Base-by-base conservation (phyloP, 768 basidiomycete species). In the Kwoniella dendrophila region DNA sequence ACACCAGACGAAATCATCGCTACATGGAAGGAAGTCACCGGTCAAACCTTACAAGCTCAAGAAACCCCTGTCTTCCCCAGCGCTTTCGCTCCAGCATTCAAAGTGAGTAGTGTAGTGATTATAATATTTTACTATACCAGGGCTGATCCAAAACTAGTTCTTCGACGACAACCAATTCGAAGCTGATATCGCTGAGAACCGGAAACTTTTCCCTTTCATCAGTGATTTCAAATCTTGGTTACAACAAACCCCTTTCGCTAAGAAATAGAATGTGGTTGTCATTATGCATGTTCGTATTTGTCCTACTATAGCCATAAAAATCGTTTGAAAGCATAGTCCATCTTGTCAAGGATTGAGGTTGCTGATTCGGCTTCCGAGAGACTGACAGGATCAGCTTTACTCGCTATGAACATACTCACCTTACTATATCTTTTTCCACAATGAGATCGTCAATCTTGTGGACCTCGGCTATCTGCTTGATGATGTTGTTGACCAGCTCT, bases 251-350 rank as follows among this genome's bases (percentile, higher is more conserved):
- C 45, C 52, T 27, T 55, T 56, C 26, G 60, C 53, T n/a, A 43
- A 55, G 24, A 54, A 43, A 11, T 58, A 58, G 29, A 53, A 12
- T 8, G 22, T 10, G 47, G 12, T 14, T 11, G 22, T 30, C 22
- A 45, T n/a, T 5, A n/a, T 45, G n/a, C 44, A 45, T 45, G 44
- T 45, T 11, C 27, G 20, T 30, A 27, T 22, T 27, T 49, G 20
- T 26, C 16, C 16, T 20, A 33, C 34, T 57, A 76, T 12, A 95
- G 79, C 92, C 92, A 95, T 62, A 95, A 79, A 74, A 95, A 80
- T 66, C 92, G 83, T 83, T 94, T 97, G 52, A 96, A 83, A 0
- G 90, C 90, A 76, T 95, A 92, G 73, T 96, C 93, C 86, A 95
- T 88, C 81, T 92, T 92, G 14, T 92, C 86, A 77, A 90, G 89